Conservation (phyloP, 768 basidiomycete genomes). For the Lactarius quietus region DNA sequence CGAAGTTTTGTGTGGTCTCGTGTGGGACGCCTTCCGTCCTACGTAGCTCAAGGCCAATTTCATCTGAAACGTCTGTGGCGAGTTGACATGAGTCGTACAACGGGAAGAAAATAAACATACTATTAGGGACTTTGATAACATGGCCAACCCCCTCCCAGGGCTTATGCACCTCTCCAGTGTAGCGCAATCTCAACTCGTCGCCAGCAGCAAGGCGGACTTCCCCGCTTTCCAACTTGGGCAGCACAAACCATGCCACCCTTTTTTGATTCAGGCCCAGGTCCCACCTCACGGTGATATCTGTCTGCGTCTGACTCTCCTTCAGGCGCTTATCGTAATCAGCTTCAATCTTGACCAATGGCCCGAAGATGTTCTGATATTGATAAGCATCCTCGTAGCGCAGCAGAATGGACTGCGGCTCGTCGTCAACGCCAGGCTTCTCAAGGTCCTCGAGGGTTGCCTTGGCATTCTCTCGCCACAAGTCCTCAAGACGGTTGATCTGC, state of each 20-base stretch:
- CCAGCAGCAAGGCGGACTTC: conserved; percentile 97
- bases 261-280: conserved; percentile 98
- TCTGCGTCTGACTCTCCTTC: conserved; percentile 98
- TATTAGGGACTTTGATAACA: conserved; percentile 99
- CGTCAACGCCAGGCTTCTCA: conserved; percentile 95
- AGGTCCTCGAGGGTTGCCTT: conserved; percentile 94
- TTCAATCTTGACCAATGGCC: conserved; percentile 98
- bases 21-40: conserved; percentile 90
- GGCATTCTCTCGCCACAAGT: conserved; percentile 96
- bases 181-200: conserved; percentile 89
- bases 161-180: conserved; percentile 85
- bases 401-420: conserved; percentile 91
- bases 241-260: conserved; percentile 94
- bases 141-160: conserved; percentile 97
- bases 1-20: conserved; percentile 91
- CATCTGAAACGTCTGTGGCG: conserved; percentile 89
- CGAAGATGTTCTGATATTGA: conserved; percentile 99
- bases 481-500: conserved; percentile 96
- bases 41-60: conserved; percentile 91
- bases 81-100: conserved; percentile 17
- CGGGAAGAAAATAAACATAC: conserved; percentile 44
- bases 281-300: conserved; percentile 94
- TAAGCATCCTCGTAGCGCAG: conserved; percentile 97
- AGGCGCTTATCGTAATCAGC: conserved; percentile 98
- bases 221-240: conserved; percentile 97